Conservation (phyloP, 495 filamentous ascomycete species). For the Talaromyces ruber region DNA sequence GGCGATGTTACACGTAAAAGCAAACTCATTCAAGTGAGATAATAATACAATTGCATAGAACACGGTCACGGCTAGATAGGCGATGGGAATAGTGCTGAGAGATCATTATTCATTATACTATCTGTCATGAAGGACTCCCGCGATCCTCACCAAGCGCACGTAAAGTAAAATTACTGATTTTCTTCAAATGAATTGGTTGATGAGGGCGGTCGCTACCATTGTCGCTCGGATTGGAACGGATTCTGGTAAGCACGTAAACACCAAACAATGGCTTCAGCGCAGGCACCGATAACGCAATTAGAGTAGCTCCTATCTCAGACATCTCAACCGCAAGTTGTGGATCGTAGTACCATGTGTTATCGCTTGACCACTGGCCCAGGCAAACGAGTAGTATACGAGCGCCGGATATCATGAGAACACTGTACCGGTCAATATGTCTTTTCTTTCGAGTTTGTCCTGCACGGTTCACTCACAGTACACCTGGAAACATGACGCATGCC, state of each 20-base stretch:
- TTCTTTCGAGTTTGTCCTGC: background rate
- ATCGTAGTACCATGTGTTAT: slow-evolving; percentile 36
- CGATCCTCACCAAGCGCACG: background rate
- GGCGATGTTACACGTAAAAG: background rate
- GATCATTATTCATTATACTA: background rate
- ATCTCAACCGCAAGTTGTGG: slow-evolving; percentile 36
- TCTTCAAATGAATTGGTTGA: background rate
- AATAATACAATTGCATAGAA: background rate
- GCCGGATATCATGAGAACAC: slow-evolving; percentile 33
- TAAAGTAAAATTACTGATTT: background rate
- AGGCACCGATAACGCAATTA: slow-evolving; percentile 37
- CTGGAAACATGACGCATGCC: slow-evolving; percentile 33
- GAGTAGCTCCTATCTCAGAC: slow-evolving; percentile 32
- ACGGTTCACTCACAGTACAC: slow-evolving; percentile 28
- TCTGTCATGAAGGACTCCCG: background rate
- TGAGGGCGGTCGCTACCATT: background rate
- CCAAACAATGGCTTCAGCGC: slow-evolving; percentile 35
- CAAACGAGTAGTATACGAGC: slow-evolving; percentile 34
- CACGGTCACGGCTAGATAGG: background rate
- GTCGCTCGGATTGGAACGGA: background rate
- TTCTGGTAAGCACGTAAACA: background rate
- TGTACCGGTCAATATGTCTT: slow-evolving; percentile 11
- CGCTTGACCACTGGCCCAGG: slow-evolving; percentile 27
- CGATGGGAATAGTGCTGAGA: background rate
- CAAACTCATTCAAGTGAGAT: background rate